phyloP scores from a whole-genome alignment of 1,139 yeast genomes.

The Meyerozyma carpophila region DNA sequence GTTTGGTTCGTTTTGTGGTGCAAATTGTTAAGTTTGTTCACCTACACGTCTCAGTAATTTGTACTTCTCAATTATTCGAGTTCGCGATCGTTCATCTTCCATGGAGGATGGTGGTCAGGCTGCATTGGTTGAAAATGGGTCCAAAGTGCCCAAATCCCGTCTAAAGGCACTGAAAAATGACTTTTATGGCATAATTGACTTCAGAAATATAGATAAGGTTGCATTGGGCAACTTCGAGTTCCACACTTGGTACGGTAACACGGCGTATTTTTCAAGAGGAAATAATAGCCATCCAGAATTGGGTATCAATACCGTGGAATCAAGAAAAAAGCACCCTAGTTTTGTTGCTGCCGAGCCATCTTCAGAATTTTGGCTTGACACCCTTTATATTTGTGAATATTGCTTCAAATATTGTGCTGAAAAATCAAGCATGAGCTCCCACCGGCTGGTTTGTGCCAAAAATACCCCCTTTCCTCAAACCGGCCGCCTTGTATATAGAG shows the following conservation, averaged over 20 bases:
- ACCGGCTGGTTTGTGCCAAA: conserved; percentile 39
- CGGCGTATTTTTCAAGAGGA: conserved; percentile 52
- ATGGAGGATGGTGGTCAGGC: not conserved
- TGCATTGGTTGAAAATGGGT: no score
- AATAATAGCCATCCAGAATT: conserved; percentile 8
- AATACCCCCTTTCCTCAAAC: conserved; percentile 33
- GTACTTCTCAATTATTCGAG: not conserved
- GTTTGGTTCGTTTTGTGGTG: not conserved
- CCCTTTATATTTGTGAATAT: conserved; percentile 65
- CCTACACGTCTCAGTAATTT: not conserved
- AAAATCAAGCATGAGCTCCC: conserved; percentile 32
- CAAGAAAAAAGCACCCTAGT: not conserved
- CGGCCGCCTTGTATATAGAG: conserved; percentile 68
- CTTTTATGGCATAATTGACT: conserved; percentile 55
- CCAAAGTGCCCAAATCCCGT: not conserved
- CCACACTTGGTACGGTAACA: conserved; percentile 82
- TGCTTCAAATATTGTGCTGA: conserved; percentile 76
- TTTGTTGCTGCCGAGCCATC: conserved; percentile 1
- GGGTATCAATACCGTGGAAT: conserved; percentile 1
- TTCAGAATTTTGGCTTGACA: conserved; percentile 47
- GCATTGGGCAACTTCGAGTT: conserved; percentile 61
- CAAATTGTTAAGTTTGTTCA: not conserved
- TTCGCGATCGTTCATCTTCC: not conserved
- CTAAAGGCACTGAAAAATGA: conserved; percentile 10
- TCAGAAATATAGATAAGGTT: conserved; percentile 59